These are phyloP conservation scores for Aquilaria yunnanensis DNA, from an alignment of 345 rosid species.

Conservation along the genomic window DNA sequence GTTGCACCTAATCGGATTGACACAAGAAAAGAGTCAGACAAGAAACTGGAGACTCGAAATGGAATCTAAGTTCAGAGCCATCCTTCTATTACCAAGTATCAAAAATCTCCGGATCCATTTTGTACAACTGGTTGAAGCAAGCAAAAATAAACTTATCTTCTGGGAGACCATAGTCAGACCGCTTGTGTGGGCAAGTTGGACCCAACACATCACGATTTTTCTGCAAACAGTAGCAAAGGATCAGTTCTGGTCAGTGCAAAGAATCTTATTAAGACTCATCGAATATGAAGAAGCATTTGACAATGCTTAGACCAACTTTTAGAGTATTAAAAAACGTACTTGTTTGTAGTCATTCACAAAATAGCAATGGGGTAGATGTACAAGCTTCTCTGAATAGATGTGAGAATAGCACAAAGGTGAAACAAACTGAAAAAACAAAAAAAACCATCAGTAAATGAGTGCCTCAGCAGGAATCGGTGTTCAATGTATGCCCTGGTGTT, in stretches of 20 bases:
- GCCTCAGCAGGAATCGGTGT: not conserved
- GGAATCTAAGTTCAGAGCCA: not conserved
- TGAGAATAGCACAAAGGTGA: slow-evolving; percentile 70
- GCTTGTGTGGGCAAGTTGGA: slow-evolving; percentile 63
- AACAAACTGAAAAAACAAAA: slow-evolving; percentile 57
- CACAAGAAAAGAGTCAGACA: slow-evolving; percentile 5
- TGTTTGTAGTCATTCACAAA: slow-evolving; percentile 99
- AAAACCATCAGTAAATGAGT: slow-evolving; percentile 14
- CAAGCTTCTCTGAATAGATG: slow-evolving; percentile 95
- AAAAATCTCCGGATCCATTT: slow-evolving; percentile 97
- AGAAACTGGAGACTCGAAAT: not conserved
- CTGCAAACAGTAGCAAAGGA: slow-evolving; percentile 33
- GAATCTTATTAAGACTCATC: not conserved
- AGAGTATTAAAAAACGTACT: slow-evolving; percentile 29
- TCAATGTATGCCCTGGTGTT: slow-evolving; percentile 1
- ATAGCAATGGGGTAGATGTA: slow-evolving; percentile 96
- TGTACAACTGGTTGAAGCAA: slow-evolving; percentile 97
- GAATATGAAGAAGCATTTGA: not conserved
- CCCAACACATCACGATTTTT: slow-evolving; percentile 89
- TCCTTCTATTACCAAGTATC: slow-evolving; percentile 65
- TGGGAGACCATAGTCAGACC: slow-evolving; percentile 90
- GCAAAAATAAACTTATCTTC: slow-evolving; percentile 97
- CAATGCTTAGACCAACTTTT: not conserved
- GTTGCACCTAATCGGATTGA: slow-evolving; percentile 59
- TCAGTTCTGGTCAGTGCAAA: not conserved